Base-by-base conservation (phyloP, 805 yeast genomes). In the Huiozyma naganishii region DNA sequence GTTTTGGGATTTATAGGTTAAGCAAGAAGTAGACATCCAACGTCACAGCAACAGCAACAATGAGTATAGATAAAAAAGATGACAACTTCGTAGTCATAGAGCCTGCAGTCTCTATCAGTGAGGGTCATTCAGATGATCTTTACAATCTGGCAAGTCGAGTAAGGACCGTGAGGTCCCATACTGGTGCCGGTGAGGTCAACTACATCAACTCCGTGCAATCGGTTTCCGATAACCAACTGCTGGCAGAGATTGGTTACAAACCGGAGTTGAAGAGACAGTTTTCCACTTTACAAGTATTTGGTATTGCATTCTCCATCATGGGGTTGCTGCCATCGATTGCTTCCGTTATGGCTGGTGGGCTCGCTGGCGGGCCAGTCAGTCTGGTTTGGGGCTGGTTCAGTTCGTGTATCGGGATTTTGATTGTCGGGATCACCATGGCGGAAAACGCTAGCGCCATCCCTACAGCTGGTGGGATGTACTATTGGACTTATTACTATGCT, bases 331-430 rank as follows among this genome's bases (percentile, higher is more conserved):
- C 84, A 0, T 73, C 81, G 9, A 76, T 80, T 41, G 74, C 83
- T 0, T 73, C 84, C 2, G 68, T 72, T 29, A 55, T 79, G 30
- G 66, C 66, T 7, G 67, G 69, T 40, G 80, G 81, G 13, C 64
- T 81, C 10, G 61, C 73, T 30, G 77, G 81, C 0, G 88, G 88
- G 4, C 78, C 84, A 0, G 77, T 72, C 7, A 51, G 61, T 10
- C 68, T 79, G 45, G 68, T 80, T 3, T 82, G 89, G 89, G 83
- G 85, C 40, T 83, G 90, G 89, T 60, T 78, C 39, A 53, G 77
- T 11, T 71, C 84, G 32, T 53, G 52, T 3, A 46, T 67, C 8
- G 76, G 79, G 51, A 77, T 81, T 44, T 54, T 79, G 43, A 55
- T 68, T 7, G 71, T 78, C n/a, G 87, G 86, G 12, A 48, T 73